Conservation (phyloP, 108 stramenopile species). For the Craspedostauros australis region DNA sequence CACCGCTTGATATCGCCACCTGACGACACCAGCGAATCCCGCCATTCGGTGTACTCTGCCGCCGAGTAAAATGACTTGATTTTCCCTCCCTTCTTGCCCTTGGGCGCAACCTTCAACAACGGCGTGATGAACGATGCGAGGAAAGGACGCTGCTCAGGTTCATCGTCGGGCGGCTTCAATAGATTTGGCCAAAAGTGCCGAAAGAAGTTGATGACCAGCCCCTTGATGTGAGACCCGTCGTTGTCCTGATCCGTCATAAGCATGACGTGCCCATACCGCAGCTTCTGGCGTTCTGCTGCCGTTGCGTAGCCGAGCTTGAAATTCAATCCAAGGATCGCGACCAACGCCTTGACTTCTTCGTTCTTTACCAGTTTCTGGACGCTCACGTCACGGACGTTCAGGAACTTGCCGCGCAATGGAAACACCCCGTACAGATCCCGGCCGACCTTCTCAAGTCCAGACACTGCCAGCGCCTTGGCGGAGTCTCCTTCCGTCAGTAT, state of each 20-base stretch:
- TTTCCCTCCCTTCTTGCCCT: constrained; percentile 39
- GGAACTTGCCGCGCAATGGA: constrained; percentile 96
- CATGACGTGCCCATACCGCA: constrained; percentile 92
- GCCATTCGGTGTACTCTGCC: constrained; percentile 82
- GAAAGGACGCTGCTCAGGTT: constrained; percentile 45
- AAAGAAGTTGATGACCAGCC: constrained; percentile 90
- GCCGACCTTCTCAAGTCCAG: constrained; percentile 94
- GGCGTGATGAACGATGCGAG: constrained; percentile 87
- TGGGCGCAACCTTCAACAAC: constrained; percentile 70
- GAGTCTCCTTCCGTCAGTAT: constrained; percentile 99
- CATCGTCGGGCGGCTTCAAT: constrained; percentile 52
- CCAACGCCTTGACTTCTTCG: constrained; percentile 86
- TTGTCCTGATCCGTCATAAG: constrained; percentile 93
- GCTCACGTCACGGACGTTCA: constrained; percentile 94
- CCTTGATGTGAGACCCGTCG: constrained; percentile 89
- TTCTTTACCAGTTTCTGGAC: constrained; percentile 85
- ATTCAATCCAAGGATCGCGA: constrained; percentile 81
- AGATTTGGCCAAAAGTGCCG: constrained; percentile 88
- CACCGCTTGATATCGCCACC: constrained; percentile 47
- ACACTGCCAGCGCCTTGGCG: constrained; percentile 96
- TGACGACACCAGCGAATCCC: constrained; percentile 22
- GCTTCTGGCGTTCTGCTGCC: constrained; percentile 39
- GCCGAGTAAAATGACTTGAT: constrained; percentile 73
- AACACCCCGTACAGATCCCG: constrained; percentile 95
- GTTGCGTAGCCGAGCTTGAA: constrained; percentile 78